Conservation (phyloP, 2,329 filamentous ascomycete genomes). For the Periconia digitata region DNA sequence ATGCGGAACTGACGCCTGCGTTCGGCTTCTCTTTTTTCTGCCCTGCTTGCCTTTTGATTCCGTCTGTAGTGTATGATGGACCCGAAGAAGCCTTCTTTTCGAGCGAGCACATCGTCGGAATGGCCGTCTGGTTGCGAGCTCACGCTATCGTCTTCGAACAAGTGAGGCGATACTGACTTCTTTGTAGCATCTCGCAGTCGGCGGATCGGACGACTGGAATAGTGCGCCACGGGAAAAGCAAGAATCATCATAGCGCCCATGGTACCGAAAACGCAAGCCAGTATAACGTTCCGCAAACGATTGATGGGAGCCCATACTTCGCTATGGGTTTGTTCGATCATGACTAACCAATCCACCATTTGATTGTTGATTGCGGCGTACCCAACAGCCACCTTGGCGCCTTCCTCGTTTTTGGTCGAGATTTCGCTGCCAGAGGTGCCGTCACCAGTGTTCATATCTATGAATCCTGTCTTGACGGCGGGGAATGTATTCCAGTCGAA, state of each 20-base stretch:
- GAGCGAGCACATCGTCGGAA: constrained; percentile 51
- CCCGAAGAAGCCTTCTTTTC: constrained; percentile 50
- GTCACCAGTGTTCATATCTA: constrained; percentile 44
- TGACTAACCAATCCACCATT: constrained; percentile 78
- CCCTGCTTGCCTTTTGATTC: constrained; percentile 35
- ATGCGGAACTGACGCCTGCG: constrained; percentile 71
- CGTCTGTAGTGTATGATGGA: constrained; percentile 39
- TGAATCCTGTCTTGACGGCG: constrained; percentile 63
- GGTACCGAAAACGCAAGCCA: constrained; percentile 84
- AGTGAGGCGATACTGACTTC: constrained; percentile 69
- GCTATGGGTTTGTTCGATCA: constrained; percentile 72
- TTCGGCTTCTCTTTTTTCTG: constrained; percentile 42
- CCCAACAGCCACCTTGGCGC: constrained; percentile 72
- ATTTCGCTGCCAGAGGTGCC: constrained; percentile 72
- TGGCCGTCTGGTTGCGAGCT: constrained; percentile 42
- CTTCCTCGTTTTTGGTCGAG: constrained; percentile 72
- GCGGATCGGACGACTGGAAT: constrained; percentile 77
- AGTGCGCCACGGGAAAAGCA: constrained; percentile 77
- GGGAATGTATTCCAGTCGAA: constrained; percentile 67
- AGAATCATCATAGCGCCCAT: constrained; percentile 71
- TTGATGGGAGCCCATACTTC: constrained; percentile 78
- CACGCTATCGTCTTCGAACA: constrained; percentile 51
- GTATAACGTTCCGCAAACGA: constrained; percentile 74
- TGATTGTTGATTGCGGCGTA: constrained; percentile 69
- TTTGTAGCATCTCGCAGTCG: constrained; percentile 74